These are phyloP conservation scores for Apiotrichum veenhuisii DNA, from an alignment of 1,284 basidiomycete species.

Conservation along the genomic window DNA sequence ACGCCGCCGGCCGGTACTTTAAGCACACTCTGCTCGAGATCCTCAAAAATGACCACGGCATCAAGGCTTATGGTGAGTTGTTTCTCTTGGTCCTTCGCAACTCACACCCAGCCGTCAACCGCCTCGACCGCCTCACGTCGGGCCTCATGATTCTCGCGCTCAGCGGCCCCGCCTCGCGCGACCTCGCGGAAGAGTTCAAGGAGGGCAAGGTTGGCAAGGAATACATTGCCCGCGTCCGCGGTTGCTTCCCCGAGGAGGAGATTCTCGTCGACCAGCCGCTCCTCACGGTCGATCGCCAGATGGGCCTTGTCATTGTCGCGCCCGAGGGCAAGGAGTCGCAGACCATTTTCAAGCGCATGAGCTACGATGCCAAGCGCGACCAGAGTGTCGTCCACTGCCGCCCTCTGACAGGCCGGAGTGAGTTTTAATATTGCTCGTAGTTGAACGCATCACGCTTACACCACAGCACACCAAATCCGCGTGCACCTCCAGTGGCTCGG, in stretches of 20 bases:
- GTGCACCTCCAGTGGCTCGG: constrained; percentile 96
- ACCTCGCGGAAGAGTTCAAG: constrained; percentile 75
- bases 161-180: constrained; percentile 65
- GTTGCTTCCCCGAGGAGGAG: constrained; percentile 78
- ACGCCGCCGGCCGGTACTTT: constrained; percentile 82
- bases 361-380: constrained; percentile 75
- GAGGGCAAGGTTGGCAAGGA: constrained; percentile 79
- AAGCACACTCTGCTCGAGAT: constrained; percentile 85
- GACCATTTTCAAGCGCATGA: constrained; percentile 82
- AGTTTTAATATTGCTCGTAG: constrained; percentile 36
- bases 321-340: constrained; percentile 88
- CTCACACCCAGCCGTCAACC: constrained; percentile 72
- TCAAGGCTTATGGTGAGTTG: constrained; percentile 58
- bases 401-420: constrained; percentile 83
- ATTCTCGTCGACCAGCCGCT: constrained; percentile 80
- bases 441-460: too few species aligned
- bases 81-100: background rate
- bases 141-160: constrained; percentile 94
- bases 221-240: constrained; percentile 80
- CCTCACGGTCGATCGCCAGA: constrained; percentile 88
- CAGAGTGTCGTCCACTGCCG: constrained; percentile 85
- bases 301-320: constrained; percentile 91
- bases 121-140: constrained; percentile 89
- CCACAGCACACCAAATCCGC: constrained; percentile 82
- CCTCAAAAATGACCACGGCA: constrained; percentile 76